phyloP scores from a whole-genome alignment of 2,329 filamentous ascomycete genomes.

The Fusarium subglutinans region DNA sequence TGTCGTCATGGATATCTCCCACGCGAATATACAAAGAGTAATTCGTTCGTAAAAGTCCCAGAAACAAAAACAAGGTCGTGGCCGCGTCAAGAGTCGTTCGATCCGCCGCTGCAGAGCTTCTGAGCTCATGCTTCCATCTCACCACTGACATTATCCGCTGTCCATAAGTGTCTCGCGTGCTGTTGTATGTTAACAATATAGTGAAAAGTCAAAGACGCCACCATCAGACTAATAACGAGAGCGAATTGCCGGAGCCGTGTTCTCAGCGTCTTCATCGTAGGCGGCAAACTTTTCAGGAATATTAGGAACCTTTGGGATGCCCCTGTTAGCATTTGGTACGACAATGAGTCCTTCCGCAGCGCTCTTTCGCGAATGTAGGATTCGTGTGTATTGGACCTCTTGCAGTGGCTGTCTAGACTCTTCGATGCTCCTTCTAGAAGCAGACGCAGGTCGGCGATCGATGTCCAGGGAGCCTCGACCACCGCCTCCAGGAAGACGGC shows the following conservation, averaged over 20 bases:
- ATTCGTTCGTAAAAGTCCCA: conserved; percentile 17
- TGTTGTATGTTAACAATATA: conserved; percentile 10
- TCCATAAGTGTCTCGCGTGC: conserved; percentile 9
- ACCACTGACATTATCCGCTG: conserved; percentile 22
- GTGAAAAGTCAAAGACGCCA: not conserved
- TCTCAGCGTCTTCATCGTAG: conserved; percentile 49
- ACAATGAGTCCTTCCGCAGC: conserved; percentile 49
- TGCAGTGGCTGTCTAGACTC: conserved; percentile 24
- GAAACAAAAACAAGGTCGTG: conserved; percentile 36
- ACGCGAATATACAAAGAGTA: conserved; percentile 33
- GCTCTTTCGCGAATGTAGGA: conserved; percentile 40
- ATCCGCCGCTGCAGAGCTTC: conserved; percentile 16
- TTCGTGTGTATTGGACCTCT: conserved; percentile 37
- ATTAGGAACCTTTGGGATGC: conserved; percentile 56
- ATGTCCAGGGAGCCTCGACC: conserved; percentile 27
- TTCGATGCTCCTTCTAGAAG: conserved; percentile 32
- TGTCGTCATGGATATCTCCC: conserved; percentile 36
- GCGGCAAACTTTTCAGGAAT: conserved; percentile 55
- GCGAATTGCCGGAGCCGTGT: conserved; percentile 45
- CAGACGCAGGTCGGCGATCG: conserved; percentile 21
- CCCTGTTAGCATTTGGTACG: conserved; percentile 57
- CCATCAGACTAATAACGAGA: conserved; percentile 37
- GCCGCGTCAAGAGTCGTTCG: conserved; percentile 30
- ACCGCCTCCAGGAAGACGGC: conserved; percentile 35
- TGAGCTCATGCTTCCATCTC: conserved; percentile 10